Conservation (phyloP, 2,329 filamentous ascomycete genomes). For the Aspergillus ochraceoroseus region DNA sequence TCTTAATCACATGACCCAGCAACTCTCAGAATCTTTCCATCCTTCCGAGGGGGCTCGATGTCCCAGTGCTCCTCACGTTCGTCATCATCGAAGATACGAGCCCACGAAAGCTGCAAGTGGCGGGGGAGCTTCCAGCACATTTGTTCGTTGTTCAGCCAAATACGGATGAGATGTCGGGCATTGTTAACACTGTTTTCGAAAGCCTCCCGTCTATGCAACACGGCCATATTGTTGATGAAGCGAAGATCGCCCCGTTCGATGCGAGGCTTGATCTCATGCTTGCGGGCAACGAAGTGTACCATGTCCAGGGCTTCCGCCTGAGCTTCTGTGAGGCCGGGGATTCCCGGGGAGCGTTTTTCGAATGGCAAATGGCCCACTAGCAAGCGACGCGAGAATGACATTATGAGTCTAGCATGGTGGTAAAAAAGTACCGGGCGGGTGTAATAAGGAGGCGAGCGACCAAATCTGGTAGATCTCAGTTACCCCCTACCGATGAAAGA, state of each 20-base stretch:
- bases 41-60: slow-evolving; percentile 9
- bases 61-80: slow-evolving; percentile 14
- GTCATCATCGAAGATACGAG: slow-evolving; percentile 12
- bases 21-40: slow-evolving; percentile 13
- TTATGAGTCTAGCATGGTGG: slow-evolving; percentile 13
- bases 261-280: slow-evolving; percentile 14
- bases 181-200: slow-evolving; percentile 11
- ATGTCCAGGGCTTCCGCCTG: slow-evolving; percentile 13
- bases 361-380: slow-evolving; percentile 12
- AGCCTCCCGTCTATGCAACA: slow-evolving; percentile 13
- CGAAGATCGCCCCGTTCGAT: slow-evolving; percentile 14
- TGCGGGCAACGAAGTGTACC: slow-evolving; percentile 11
- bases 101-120: slow-evolving; percentile 11
- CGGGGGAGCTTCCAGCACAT: slow-evolving; percentile 15
- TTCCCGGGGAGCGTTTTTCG: slow-evolving; percentile 10
- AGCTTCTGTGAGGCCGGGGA: slow-evolving; percentile 13
- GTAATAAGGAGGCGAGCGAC: slow-evolving; percentile 12
- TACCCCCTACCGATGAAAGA: neutral
- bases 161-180: slow-evolving; percentile 11
- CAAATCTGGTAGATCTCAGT: slow-evolving; percentile 8
- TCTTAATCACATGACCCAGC: slow-evolving; percentile 14
- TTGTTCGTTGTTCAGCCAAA: slow-evolving; percentile 13
- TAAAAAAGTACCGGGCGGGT: slow-evolving; percentile 12
- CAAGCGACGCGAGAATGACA: slow-evolving; percentile 13
- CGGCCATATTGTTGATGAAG: slow-evolving; percentile 16